Percentiles rank a stretch among this genome's conserved stretches.
phyloP scores from a whole-genome alignment of 768 basidiomycete species.

The Rhizopogon salebrosus region DNA sequence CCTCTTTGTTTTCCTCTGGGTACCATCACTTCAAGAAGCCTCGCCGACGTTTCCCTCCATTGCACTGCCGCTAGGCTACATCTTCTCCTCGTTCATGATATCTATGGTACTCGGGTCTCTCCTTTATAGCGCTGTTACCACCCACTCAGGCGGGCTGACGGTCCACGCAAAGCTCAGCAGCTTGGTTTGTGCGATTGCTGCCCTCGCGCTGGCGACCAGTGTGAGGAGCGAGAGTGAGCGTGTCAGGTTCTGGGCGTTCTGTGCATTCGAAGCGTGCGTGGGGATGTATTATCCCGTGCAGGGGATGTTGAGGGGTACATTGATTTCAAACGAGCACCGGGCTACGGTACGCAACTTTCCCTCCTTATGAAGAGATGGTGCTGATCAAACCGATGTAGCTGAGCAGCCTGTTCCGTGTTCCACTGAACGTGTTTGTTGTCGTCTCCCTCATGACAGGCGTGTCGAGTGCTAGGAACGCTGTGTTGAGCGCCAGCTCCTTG shows the following conservation, averaged over 20 bases:
- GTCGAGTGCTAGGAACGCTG: conserved; percentile 54
- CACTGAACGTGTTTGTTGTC: conserved; percentile 70
- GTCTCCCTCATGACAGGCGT: conserved; percentile 65
- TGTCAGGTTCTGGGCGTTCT: conserved; percentile 67
- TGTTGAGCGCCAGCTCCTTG: conserved; percentile 52
- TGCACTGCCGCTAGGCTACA: conserved; percentile 66
- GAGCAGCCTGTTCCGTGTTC: conserved; percentile 68
- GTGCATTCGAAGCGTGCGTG: conserved; percentile 70
- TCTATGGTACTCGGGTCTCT: conserved; percentile 79
- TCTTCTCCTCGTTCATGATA: conserved; percentile 78
- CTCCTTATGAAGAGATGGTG: background rate
- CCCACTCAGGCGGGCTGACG: conserved; percentile 28
- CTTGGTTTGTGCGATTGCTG: conserved; percentile 54
- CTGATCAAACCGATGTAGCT: conserved; percentile 33
- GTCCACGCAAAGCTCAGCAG: conserved; percentile 67
- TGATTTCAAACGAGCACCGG: conserved; percentile 68
- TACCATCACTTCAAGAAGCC: conserved; percentile 65
- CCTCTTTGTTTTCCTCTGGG: conserved; percentile 81
- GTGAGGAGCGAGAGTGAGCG: conserved; percentile 40
- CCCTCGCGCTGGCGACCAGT: conserved; percentile 49
- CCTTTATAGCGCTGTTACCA: conserved; percentile 50
- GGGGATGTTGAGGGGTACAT: conserved; percentile 61
- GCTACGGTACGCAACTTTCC: conserved; percentile 51
- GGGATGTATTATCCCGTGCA: conserved; percentile 80
- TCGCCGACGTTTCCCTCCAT: conserved; percentile 30